Evolutionary conservation across 2,329 filamentous ascomycete species (phyloP).

Genomic region (Fusarium transvaalense): DNA sequence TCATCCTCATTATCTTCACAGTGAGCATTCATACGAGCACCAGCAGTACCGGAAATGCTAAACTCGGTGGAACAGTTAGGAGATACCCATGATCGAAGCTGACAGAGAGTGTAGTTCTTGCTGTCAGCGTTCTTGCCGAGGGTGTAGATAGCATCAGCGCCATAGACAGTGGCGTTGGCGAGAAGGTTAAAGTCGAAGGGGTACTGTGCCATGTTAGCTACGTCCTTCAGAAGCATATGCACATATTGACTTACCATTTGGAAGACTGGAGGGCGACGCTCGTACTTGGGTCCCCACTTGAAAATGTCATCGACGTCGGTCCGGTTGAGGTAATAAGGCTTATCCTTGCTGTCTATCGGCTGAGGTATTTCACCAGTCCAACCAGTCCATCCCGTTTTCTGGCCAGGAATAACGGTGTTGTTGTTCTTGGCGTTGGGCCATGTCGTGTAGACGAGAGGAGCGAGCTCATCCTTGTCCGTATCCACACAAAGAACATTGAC

Average conservation of each 20-base stretch:
- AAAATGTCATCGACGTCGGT: constrained; percentile 79
- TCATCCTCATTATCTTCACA: constrained; percentile 70
- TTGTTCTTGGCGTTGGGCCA: constrained; percentile 65
- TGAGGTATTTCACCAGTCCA: constrained; percentile 58
- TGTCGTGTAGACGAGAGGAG: constrained; percentile 71
- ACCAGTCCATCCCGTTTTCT: constrained; percentile 50
- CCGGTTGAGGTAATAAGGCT: constrained; percentile 61
- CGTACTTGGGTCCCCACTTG: constrained; percentile 68
- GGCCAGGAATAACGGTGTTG: constrained; percentile 52
- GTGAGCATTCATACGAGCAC: constrained; percentile 69
- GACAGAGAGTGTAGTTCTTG: constrained; percentile 74
- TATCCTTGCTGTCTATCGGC: constrained; percentile 39
- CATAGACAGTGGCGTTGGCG: constrained; percentile 63
- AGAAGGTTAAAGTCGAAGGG: constrained; percentile 76
- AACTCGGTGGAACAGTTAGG: constrained; percentile 75
- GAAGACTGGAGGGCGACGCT: constrained; percentile 66
- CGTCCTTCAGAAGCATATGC: neutral
- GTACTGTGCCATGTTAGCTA: constrained; percentile 52
- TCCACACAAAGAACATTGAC: constrained; percentile 81
- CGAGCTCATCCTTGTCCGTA: constrained; percentile 69
- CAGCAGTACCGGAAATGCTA: constrained; percentile 66
- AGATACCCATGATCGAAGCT: constrained; percentile 72
- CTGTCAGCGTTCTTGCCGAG: constrained; percentile 63
- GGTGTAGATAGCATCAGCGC: constrained; percentile 71
- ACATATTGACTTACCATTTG: constrained; percentile 54